Conservation (phyloP, 1,284 basidiomycete genomes). For the Stygiomarasmius scandens region DNA sequence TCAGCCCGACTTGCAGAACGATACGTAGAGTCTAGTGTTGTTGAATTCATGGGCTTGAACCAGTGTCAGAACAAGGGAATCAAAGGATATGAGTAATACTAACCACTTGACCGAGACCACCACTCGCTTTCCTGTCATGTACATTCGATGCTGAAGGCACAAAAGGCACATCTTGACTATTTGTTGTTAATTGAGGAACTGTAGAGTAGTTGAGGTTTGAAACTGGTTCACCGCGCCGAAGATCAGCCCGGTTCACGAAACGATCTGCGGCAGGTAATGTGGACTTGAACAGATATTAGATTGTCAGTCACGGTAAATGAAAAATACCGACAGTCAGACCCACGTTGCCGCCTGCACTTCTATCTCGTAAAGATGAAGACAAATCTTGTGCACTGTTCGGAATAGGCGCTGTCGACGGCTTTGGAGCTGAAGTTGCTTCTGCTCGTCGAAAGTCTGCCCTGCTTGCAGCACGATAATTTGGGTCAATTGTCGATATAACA, state of each 20-base stretch:
- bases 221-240: too few species aligned
- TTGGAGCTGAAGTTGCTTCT: neutral
- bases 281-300: too few species aligned
- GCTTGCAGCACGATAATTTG: neutral
- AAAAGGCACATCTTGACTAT: too few species aligned
- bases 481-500: neutral
- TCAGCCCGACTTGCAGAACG: neutral
- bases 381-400: neutral
- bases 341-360: neutral
- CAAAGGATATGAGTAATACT: too few species aligned
- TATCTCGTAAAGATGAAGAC: neutral
- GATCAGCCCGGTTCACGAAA: too few species aligned
- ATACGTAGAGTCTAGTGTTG: neutral
- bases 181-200: too few species aligned
- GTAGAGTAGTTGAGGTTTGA: too few species aligned
- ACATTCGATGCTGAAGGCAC: too few species aligned
- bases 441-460: neutral
- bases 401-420: neutral
- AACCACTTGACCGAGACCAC: too few species aligned
- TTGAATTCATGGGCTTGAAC: neutral
- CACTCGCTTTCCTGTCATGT: too few species aligned
- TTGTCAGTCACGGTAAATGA: too few species aligned
- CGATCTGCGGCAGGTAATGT: too few species aligned
- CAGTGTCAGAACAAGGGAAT: neutral
- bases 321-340: neutral